These are phyloP conservation scores for Lachnellula suecica DNA, from an alignment of 2,329 filamentous ascomycete species.

Conservation along the genomic window DNA sequence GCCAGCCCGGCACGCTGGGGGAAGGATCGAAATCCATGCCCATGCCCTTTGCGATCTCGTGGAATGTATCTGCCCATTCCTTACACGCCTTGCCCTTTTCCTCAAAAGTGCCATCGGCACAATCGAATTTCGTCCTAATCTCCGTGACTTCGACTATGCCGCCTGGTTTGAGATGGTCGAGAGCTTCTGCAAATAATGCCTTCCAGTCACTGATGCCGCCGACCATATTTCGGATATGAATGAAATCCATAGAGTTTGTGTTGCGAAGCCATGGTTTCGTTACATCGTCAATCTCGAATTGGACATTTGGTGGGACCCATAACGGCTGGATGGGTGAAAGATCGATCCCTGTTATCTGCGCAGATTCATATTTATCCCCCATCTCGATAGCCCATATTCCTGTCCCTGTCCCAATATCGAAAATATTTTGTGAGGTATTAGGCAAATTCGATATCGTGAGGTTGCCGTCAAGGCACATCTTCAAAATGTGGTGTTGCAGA, in stretches of 20 bases:
- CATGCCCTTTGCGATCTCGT: constrained; percentile 11
- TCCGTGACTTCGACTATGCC: constrained; percentile 22
- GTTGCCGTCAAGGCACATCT: constrained; percentile 16
- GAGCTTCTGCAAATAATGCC: constrained; percentile 52
- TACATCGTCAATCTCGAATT: constrained; percentile 63
- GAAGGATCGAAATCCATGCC: constrained; percentile 18
- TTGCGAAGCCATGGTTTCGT: constrained; percentile 45
- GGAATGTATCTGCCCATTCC: constrained; percentile 13
- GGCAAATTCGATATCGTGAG: constrained; percentile 18
- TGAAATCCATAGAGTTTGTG: constrained; percentile 53
- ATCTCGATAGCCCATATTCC: constrained; percentile 61
- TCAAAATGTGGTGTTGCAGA: constrained; percentile 17
- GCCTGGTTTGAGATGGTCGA: constrained; percentile 23
- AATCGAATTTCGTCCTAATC: constrained; percentile 16
- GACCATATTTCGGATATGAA: constrained; percentile 56
- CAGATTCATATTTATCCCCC: constrained; percentile 13
- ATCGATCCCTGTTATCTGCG: constrained; percentile 24
- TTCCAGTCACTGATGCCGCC: constrained; percentile 56
- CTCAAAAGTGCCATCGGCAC: constrained; percentile 16
- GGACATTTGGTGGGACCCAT: constrained; percentile 57
- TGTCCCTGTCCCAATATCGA: constrained; percentile 52
- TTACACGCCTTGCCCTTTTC: constrained; percentile 8
- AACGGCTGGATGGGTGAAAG: constrained; percentile 32
- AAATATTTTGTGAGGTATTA: constrained; percentile 36
- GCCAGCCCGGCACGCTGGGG: constrained; percentile 24